phyloP scores from a whole-genome alignment of 164 flowering plant genomes.

The Sextonia rubra region DNA sequence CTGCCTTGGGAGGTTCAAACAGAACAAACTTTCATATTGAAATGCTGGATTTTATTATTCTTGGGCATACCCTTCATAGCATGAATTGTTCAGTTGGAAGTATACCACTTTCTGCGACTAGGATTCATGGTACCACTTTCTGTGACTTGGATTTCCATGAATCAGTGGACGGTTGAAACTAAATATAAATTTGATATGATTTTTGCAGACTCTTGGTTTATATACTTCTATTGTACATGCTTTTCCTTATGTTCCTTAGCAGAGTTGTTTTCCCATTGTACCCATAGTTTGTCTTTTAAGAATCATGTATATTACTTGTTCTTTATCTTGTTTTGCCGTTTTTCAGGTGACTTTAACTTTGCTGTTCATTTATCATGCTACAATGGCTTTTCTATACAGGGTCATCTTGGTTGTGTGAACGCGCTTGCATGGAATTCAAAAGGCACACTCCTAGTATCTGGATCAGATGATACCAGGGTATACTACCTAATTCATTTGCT shows the following conservation, averaged over 20 bases:
- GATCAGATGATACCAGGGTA: conserved; percentile 91
- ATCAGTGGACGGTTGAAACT: no score
- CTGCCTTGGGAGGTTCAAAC: no score
- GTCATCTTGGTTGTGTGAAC: conserved; percentile 92
- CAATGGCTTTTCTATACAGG: conserved; percentile 38
- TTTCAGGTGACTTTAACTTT: background rate
- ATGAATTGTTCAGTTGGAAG: background rate
- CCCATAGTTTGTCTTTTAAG: background rate
- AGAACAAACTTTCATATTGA: no score
- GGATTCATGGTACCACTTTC: no score
- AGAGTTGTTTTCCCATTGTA: background rate
- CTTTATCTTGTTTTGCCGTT: background rate
- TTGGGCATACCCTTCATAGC: background rate
- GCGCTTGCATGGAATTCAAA: conserved; percentile 82
- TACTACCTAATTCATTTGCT: conserved; percentile 9
- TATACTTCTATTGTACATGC: no score
- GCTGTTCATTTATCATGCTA: background rate
- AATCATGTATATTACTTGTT: background rate
- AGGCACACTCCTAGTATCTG: conserved; percentile 89
- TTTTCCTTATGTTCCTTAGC: no score
- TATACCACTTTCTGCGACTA: no score
- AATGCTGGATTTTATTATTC: background rate
- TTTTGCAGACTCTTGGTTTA: no score
- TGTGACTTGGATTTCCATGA: no score
- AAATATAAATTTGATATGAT: no score